Base-by-base conservation (phyloP, 305 asterid genomes). In the Fraxinus paxiana region DNA sequence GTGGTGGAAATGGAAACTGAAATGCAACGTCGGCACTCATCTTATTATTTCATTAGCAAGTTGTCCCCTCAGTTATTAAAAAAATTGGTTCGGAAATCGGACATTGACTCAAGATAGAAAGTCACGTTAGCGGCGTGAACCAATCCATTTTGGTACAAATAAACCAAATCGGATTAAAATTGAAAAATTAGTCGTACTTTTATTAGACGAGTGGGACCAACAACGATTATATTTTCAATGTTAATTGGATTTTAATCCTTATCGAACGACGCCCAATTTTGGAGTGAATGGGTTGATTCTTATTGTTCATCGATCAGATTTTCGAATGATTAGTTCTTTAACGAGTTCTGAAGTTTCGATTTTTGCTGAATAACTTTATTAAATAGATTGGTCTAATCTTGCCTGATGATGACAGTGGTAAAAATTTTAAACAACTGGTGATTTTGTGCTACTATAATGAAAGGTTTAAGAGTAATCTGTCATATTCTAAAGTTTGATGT, bases 11-110 rank as follows among this genome's bases (percentile, higher is more conserved):
- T 56, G 67, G 28, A 56, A 17, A 56, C 2, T 17, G 26, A 18
- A 56, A 56, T 43, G 54, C 59, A 46, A 46, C 59, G 3, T 51
- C 2, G 24, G 63, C 17, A n/a, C 20, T 38, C 33, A 74, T 34
- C 38, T 35, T 35, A 35, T 35, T 35, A 7, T 35, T 87, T 94
- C 98, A 71, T 92, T 91, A 92, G 92, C 87, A 35, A 35, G 41
- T 35, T 35, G 10, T 1, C 43, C 12, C 10, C 43, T 35, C 12
- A 6, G 12, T 35, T 35, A 35, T 1, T 35, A 35, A 6, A 1
- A 34, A 6, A 35, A 35, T 35, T 35, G 9, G 38, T 34, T 34
- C 12, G 70, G 85, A 31, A 24, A 24, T 24, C 0, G 30, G 30
- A 26, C 43, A 41, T 41, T 9, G n/a, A 41, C 51, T 41, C 51